Evolutionary conservation across 2,329 filamentous ascomycete species (phyloP), one percentile per base, ranked within the genome.

Genomic region (Hortaea sp.): DNA sequence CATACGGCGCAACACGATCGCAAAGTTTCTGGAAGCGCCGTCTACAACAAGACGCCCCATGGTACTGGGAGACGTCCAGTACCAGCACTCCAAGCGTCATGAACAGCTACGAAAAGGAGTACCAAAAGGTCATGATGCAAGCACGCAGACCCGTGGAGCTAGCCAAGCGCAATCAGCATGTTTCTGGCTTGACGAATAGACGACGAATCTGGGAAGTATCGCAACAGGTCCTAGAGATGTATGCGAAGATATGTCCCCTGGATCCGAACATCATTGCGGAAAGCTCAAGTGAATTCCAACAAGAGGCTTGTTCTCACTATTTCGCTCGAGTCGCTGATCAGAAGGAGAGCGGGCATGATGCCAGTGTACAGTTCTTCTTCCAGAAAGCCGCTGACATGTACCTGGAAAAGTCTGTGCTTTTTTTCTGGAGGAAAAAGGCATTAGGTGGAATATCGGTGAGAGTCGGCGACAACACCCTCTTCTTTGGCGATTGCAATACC

Each of bases 121-220:
- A 43, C 41, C 31, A 35, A 9, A 30, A 30, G 5, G 41, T 43
- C 6, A 43, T 43, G 41, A 43, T 34, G 30, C 41, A 43, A 34
- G 41, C 41, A 12, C 29, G 7, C 6, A 43, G 28, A 35, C 41
- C 41, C 5, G 29, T 43, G 30, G 29, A 34, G 30, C 7, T 32
- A 20, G 41, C 41, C 10, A 34, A 31, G n/a, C 29, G 32, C n/a
- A 30, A 30, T 10, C n/a, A 30, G 27, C 27, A 34, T 6, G 41
- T 43, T 9, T 7, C 27, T 32, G 41, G 41, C 9, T 30, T 43
- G 31, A 29, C 41, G 10, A 43, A 43, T 13, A 30, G 41, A 31
- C 29, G 30, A 9, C 41, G 41, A 9, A 20, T 43, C 41, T 43
- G 41, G 41, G 28, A 34, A 10, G 41, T 43, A 9, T 32, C 29